Base-by-base conservation (phyloP, 768 basidiomycete species). In the Nevesoporus exiguus region DNA sequence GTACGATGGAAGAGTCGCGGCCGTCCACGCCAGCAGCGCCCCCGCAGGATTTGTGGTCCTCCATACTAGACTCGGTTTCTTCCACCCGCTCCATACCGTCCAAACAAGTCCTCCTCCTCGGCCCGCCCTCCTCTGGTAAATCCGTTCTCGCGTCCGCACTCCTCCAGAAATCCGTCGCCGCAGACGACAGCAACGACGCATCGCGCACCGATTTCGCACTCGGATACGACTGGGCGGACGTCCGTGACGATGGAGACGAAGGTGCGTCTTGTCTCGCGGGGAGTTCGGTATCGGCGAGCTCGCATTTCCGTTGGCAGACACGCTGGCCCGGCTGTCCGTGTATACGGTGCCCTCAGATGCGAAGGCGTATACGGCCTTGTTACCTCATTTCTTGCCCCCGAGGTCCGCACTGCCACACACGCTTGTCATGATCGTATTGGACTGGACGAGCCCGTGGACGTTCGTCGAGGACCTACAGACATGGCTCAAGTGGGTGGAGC, bases 371-470 rank as follows among this genome's bases (percentile, higher is more conserved):
- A 83, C 84, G 2, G 72, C 83, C 13, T 71, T 96, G 29, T 62
- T 96, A 0, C 90, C 92, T 0, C 82, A 86, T 55, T 90, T 93
- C 59, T 71, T 94, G 24, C 89, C 90, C 1, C 86, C 92, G 1
- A 77, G 82, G 52, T 74, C 79, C 27, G 74, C 82, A 7, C 71
- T 92, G 13, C 79, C 81, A 3, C 85, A 91, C 58, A 87, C 88
- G 0, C 75, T 91, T 29, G 83, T 93, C 42, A 73, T 97, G 64
- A 88, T 98, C 61, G 83, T 86, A 0, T 74, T 99, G 10, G 96
- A 99, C 69, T 99, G 97, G 96, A 96, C 93, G 61, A 82, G 82
- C 59, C 96, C 96, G 1, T 95, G 92, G 84, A 82, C 85, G 1
- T 98, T 98, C 68, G 74, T 97, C 2, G 82, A 88, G 14, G 88